Evolutionary conservation across 106 monocot species (phyloP).

Genomic region (Dendrobium catenatum): DNA sequence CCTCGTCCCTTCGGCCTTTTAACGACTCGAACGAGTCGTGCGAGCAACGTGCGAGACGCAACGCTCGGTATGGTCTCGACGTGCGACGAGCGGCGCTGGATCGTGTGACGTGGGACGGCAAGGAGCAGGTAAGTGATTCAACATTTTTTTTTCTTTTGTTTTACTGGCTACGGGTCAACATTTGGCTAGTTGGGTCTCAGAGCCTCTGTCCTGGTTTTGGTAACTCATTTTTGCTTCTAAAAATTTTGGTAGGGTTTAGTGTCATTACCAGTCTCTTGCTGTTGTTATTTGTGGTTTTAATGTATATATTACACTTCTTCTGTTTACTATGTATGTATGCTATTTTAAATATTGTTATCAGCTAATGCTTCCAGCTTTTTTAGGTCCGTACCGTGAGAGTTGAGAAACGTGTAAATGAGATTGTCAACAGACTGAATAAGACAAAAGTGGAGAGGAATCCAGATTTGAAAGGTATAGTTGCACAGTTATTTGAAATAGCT

Average conservation of each 20-base stretch:
- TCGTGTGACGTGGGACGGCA: too few species aligned
- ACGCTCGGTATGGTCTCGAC: too few species aligned
- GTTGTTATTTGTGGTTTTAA: neutral
- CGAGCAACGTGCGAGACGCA: too few species aligned
- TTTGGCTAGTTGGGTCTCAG: neutral
- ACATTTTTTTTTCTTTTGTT: too few species aligned
- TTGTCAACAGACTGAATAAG: slow-evolving; percentile 88
- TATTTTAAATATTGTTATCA: neutral
- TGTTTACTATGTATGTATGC: neutral
- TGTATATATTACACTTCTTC: neutral
- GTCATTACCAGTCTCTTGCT: neutral
- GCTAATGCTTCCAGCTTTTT: neutral
- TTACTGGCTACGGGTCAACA: too few species aligned
- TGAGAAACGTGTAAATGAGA: slow-evolving; percentile 88
- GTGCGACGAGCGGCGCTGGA: too few species aligned
- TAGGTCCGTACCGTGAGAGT: slow-evolving; percentile 80
- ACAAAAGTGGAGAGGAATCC: slow-evolving; percentile 87
- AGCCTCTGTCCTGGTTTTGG: neutral
- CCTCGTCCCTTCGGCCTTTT: too few species aligned
- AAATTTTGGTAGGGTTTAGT: neutral
- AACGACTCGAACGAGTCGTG: too few species aligned
- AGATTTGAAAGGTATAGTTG: slow-evolving; percentile 76
- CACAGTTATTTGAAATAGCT: neutral
- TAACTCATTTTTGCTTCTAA: neutral
- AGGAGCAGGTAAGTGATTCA: too few species aligned